A percentile compares a stretch with the other conserved stretches of the same genome.
Conservation (phyloP, 371 early-diverging fungal species). For the Apophysomyces sp. region DNA sequence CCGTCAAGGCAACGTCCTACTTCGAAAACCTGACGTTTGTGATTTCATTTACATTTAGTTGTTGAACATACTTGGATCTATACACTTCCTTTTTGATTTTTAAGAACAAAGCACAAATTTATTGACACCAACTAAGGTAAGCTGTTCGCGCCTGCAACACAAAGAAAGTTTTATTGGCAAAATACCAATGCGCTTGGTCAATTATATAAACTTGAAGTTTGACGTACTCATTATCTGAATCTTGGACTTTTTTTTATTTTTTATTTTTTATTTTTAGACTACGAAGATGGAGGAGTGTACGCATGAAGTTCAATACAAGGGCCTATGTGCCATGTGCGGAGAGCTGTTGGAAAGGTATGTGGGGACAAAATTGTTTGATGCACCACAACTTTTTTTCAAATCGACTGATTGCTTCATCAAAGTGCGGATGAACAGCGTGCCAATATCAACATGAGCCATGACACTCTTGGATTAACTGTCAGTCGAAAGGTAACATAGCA, state of each 20-base stretch:
- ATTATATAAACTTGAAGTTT: background rate
- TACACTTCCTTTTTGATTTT: background rate
- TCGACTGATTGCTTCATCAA: background rate
- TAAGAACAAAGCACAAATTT: background rate
- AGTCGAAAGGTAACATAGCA: slow-evolving; percentile 46
- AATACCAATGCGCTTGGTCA: background rate
- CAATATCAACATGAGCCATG: slow-evolving; percentile 79
- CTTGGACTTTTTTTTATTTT: no score
- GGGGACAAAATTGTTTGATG: background rate
- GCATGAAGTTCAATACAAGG: slow-evolving; percentile 78
- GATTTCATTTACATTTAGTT: background rate
- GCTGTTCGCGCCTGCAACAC: background rate
- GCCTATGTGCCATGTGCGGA: slow-evolving; percentile 85
- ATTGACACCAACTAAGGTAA: background rate
- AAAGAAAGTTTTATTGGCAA: background rate
- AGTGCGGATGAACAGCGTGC: slow-evolving; percentile 21
- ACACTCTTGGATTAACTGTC: slow-evolving; percentile 71
- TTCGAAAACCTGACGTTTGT: background rate
- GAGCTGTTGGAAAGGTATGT: slow-evolving; percentile 56
- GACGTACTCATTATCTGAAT: background rate
- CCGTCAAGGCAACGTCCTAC: background rate
- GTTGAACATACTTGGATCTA: background rate
- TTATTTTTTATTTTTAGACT: no score
- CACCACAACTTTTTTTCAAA: background rate
- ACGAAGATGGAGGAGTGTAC: slow-evolving; percentile 58